Percentiles rank a stretch among this genome's conserved stretches.
phyloP scores from a whole-genome alignment of 2,329 filamentous ascomycete genomes.

The Lasiodiplodia sp. region DNA sequence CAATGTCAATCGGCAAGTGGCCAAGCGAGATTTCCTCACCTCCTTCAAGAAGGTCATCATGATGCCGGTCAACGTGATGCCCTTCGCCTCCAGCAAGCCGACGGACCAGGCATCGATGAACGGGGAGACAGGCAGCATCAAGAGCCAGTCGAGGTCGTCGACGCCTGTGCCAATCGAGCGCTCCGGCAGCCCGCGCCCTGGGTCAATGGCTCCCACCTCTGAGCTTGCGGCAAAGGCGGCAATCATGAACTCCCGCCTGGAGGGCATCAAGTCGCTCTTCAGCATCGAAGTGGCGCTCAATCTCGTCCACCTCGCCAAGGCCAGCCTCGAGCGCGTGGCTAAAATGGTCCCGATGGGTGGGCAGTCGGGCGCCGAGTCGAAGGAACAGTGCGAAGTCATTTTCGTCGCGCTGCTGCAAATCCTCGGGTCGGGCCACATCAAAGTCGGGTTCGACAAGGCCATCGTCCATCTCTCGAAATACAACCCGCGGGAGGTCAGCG shows the following conservation, averaged over 20 bases:
- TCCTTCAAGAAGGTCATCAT: conserved; percentile 99
- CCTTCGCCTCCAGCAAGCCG: conserved; percentile 45
- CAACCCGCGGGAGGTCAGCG: conserved; percentile 82
- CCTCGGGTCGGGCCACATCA: conserved; percentile 85
- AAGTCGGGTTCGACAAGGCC: conserved; percentile 91
- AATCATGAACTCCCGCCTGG: conserved; percentile 91
- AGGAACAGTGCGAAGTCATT: conserved; percentile 86
- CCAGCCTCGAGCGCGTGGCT: conserved; percentile 83
- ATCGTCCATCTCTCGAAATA: conserved; percentile 90
- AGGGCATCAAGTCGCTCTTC: conserved; percentile 93
- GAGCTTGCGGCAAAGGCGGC: conserved; percentile 97
- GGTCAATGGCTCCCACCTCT: conserved; percentile 74
- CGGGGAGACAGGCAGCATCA: conserved; percentile 40
- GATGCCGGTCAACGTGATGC: conserved; percentile 93
- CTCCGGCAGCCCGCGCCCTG: conserved; percentile 50
- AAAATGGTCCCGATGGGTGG: conserved; percentile 83
- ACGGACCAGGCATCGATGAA: conserved; percentile 37
- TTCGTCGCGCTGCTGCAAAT: conserved; percentile 86
- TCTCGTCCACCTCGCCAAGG: conserved; percentile 87
- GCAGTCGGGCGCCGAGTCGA: conserved; percentile 80
- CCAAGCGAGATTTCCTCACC: conserved; percentile 94
- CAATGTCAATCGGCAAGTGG: conserved; percentile 90
- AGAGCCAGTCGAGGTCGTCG: conserved; percentile 25
- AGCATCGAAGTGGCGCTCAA: conserved; percentile 94
- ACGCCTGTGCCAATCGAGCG: conserved; percentile 51